phyloP scores from a whole-genome alignment of 345 rosid species.

The Clausena lansium region DNA sequence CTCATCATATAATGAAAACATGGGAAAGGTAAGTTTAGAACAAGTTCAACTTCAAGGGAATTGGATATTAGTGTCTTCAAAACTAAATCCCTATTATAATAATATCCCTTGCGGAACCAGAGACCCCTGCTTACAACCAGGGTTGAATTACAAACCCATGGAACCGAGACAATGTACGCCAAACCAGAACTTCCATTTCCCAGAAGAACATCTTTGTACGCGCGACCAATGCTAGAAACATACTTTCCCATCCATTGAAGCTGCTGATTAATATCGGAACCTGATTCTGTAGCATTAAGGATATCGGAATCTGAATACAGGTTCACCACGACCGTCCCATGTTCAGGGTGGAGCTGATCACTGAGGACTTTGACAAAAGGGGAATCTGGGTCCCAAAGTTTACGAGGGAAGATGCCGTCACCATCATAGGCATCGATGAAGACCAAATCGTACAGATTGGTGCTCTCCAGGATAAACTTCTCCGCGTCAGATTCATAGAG shows the following conservation, averaged over 20 bases:
- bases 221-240: constrained; percentile 51
- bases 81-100: constrained; percentile 27
- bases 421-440: constrained; percentile 96
- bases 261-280: constrained; percentile 30
- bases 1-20: constrained; percentile 62
- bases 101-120: constrained; percentile 18
- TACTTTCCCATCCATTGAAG: constrained; percentile 46
- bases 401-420: constrained; percentile 80
- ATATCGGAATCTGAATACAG: constrained; percentile 69
- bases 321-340: constrained; percentile 87
- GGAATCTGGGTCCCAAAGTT: constrained; percentile 72
- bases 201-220: constrained; percentile 54
- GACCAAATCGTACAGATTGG: constrained; percentile 54
- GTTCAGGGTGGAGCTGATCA: constrained; percentile 53
- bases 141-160: constrained; percentile 75
- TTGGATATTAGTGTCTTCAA: constrained; percentile 43
- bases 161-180: constrained; percentile 61
- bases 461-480: constrained; percentile 49
- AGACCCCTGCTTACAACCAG: constrained; percentile 71
- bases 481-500: constrained; percentile 80
- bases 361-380: constrained; percentile 63
- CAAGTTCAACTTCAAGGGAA: constrained; percentile 49
- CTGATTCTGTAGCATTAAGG: constrained; percentile 21
- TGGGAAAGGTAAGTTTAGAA: constrained; percentile 63
- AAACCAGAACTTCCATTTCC: constrained; percentile 39